These are phyloP conservation scores for Mycena metata DNA, from an alignment of 768 basidiomycete species.

Conservation along the genomic window DNA sequence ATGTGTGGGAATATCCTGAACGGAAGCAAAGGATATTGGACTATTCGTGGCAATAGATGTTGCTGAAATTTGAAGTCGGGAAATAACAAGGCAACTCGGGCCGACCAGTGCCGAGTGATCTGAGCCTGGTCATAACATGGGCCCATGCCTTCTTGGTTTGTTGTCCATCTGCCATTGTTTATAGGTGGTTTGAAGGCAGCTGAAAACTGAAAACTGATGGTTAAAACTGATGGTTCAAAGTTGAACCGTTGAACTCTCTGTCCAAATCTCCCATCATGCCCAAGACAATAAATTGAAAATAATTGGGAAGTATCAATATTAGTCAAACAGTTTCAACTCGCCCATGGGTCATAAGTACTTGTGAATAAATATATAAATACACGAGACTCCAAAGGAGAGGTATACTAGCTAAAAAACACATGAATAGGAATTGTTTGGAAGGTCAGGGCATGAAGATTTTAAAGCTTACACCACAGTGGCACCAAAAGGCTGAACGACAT, in stretches of 20 bases:
- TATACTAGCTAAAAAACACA: background rate
- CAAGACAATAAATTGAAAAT: background rate
- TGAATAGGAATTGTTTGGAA: background rate
- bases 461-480: background rate
- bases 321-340: background rate
- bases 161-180: background rate
- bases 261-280: too few relatives aligned
- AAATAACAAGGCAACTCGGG: too few relatives aligned
- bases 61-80: too few relatives aligned
- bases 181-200: background rate
- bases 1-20: too few relatives aligned
- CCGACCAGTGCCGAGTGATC: too few relatives aligned
- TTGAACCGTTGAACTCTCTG: too few relatives aligned
- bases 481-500: background rate
- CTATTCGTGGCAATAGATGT: too few relatives aligned
- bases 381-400: background rate
- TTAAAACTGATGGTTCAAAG: too few relatives aligned
- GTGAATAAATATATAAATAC: background rate
- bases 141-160: constrained; percentile 1
- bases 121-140: too few relatives aligned
- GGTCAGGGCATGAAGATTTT: background rate
- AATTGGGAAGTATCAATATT: background rate
- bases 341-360: background rate
- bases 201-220: background rate
- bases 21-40: too few relatives aligned